Evolutionary conservation across 257 asterid genomes (phyloP), one percentile per base, ranked within the genome.

Genomic region (Solanum pennellii): DNA sequence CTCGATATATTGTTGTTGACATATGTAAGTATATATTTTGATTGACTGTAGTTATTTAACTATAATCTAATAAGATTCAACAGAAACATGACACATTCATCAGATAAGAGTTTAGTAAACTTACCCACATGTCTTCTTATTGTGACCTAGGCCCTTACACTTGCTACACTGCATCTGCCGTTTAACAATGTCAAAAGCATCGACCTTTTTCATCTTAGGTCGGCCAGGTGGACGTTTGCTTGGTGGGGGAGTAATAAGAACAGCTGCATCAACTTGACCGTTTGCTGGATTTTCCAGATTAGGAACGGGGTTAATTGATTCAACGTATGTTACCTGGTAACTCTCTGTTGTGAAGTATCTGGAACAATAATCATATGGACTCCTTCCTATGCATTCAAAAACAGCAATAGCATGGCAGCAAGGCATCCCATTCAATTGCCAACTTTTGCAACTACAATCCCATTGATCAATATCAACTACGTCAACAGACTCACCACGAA

Each of bases 111-210:
- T 47, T 80, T 12, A 47, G 69, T 80, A 49, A 18, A 29, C 86
- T 20, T 88, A 80, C 88, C 86, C 83, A 44, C 87, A 85, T n/a
- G 99, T 96, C 91, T 94, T 97, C 93, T 96, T 95, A 87, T 97
- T 97, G 93, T 97, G 99, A 80, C 99, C 99, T 73, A 97, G 92
- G 65, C 99, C 99, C 92, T 97, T 97, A 94, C 99, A 97, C 92
- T 92, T 92, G 88, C 99, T 96, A 89, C 99, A 97, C 91, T 97
- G 99, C 83, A 97, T 98, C 92, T 97, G 99, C 45, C 99, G 95
- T 90, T 97, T 97, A 49, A 97, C 95, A n/a, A 94, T 90, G 91
- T 97, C 98, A 37, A 89, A 92, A 18, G 98, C 92, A 29, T 95
- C 99, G 35, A 89, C 93, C 82, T 93, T 89, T 90, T 96, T 96